Base-by-base conservation (phyloP, 2,329 filamentous ascomycete species). In the Chaetomium globosum region DNA sequence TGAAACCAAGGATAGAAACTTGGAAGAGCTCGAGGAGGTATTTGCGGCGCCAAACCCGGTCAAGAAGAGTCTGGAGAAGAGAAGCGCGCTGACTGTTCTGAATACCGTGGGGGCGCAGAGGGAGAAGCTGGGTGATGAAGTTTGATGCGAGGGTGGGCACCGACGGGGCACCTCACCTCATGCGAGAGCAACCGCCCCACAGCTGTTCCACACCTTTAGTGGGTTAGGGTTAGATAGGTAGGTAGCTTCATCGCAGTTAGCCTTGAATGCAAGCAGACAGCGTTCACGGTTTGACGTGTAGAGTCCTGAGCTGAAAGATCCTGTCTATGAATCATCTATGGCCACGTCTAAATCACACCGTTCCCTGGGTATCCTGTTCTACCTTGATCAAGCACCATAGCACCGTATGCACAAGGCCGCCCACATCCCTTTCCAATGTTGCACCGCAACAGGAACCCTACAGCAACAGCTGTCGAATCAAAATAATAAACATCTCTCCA, bases 11-110 rank as follows among this genome's bases (percentile, higher is more conserved):
- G 78, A 78, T n/a, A 74, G 79, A 5, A 81, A 82, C 26, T 76
- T 86, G 36, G 84, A 86, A 74, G 83, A 86, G 71, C 66, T 86
- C 63, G 80, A 81, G 8, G 80, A 80, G 63, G 83, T 86, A 31
- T 83, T 83, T 69, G 74, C 76, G n/a, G 78, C 79, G 0, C 75
- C 72, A 2, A 78, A 82, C 69, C 80, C 81, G 0, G 80, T 82
- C 19, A 79, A 78, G 73, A 80, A 79, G 74, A 78, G 76, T 66
- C 67, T 80, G 51, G 75, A 79, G 71, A 79, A 78, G 36, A 39
- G 36, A 13, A 39, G 16, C 6, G 16, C 16, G 36, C 16, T 39
- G 36, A 39, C 36, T 19, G 36, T 39, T 39, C 3, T 39, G 36
- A 19, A 39, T 39, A 39, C 36, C 4, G 36, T 19, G 36, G 5